phyloP scores from a whole-genome alignment of 2,329 filamentous ascomycete species.

The Metarhizium anisopliae region DNA sequence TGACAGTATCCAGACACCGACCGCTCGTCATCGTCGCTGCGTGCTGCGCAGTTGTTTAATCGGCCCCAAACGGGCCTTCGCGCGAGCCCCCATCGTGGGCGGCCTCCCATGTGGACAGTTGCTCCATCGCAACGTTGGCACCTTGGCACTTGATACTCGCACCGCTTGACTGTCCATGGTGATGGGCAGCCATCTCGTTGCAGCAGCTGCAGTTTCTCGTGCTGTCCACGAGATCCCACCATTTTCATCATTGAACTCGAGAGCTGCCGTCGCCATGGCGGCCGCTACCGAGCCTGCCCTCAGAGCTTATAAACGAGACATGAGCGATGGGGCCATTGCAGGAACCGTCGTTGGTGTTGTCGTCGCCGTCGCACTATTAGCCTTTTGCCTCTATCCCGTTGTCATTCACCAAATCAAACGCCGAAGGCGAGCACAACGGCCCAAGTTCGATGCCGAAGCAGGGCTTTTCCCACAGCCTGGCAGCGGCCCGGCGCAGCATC shows the following conservation, averaged over 20 bases:
- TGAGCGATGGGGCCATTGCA: conserved; percentile 27
- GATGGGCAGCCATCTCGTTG: neutral
- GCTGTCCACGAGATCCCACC: neutral
- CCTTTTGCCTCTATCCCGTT: conserved; percentile 31
- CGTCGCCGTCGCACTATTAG: conserved; percentile 22
- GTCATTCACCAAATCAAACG: conserved; percentile 24
- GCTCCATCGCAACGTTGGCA: too few relatives aligned
- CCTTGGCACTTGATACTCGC: neutral
- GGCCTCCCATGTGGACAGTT: neutral
- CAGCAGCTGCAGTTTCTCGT: neutral
- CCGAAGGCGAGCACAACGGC: conserved; percentile 13
- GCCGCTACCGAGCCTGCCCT: conserved; percentile 8
- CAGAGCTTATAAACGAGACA: conserved; percentile 16
- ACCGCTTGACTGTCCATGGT: too few relatives aligned
- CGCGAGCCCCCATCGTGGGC: neutral
- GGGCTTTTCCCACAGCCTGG: conserved; percentile 13
- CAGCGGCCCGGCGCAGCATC: conserved; percentile 7
- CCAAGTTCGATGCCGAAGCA: conserved; percentile 21
- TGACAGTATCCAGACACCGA: neutral
- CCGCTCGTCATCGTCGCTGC: neutral
- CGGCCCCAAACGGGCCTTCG: neutral
- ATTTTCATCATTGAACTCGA: neutral
- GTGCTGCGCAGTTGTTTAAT: neutral
- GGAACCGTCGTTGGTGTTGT: conserved; percentile 28
- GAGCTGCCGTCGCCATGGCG: neutral